Evolutionary conservation across 1,284 basidiomycete species (phyloP).

Genomic region (Ustilago nuda): DNA sequence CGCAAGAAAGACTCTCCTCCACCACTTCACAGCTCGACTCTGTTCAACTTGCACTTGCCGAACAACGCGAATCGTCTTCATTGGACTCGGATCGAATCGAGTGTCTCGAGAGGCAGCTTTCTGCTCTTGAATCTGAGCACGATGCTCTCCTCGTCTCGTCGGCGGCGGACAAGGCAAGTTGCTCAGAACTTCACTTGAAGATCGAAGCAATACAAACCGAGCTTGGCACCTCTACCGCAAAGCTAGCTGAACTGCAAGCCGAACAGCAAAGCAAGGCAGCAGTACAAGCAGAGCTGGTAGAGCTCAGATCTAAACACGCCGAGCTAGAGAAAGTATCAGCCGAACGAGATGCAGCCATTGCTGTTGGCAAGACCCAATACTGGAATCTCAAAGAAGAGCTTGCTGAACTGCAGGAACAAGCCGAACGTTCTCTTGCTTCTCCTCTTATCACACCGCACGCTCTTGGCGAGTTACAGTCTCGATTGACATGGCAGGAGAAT

Average conservation of each 20-base stretch:
- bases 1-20: constrained; percentile 5
- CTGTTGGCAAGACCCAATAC: constrained; percentile 43
- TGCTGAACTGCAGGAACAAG: constrained; percentile 51
- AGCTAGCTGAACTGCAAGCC: neutral
- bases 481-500: constrained; percentile 14
- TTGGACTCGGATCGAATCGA: constrained; percentile 20
- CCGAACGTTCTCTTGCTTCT: constrained; percentile 14
- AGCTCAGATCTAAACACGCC: constrained; percentile 1
- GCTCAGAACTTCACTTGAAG: neutral
- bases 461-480: constrained; percentile 1
- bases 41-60: constrained; percentile 22
- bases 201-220: neutral
- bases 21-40: constrained; percentile 7
- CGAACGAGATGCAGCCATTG: constrained; percentile 24
- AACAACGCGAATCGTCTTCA: constrained; percentile 22
- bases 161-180: neutral
- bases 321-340: constrained; percentile 23
- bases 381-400: constrained; percentile 60
- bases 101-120: constrained; percentile 19
- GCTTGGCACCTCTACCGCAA: neutral
- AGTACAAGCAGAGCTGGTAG: constrained; percentile 2
- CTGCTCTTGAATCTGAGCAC: neutral
- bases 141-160: neutral
- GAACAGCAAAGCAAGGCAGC: neutral
- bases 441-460: neutral